Percentiles rank a stretch among this genome's conserved stretches.
Conservation (phyloP, 108 stramenopile species). For the Schizochytrium sp. region DNA sequence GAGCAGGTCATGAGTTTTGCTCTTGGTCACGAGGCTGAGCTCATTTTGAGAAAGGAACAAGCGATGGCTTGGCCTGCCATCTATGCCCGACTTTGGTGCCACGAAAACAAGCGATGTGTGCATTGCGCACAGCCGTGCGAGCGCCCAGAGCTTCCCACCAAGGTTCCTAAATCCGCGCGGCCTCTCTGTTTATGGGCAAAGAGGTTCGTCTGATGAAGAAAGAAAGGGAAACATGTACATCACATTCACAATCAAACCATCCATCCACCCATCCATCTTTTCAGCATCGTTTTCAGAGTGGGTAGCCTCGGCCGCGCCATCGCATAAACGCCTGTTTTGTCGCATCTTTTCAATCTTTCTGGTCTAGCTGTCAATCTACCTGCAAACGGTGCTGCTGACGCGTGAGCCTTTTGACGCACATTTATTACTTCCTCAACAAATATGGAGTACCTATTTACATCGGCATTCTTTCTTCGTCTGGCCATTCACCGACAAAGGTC, state of each 20-base stretch:
- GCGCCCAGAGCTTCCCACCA: not conserved
- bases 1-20: not conserved
- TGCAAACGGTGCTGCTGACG: too few species aligned
- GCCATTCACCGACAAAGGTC: too few species aligned
- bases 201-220: not conserved
- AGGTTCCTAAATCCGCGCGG: not conserved
- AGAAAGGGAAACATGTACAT: not conserved
- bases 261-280: not conserved
- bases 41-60: not conserved
- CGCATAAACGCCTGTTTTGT: too few species aligned
- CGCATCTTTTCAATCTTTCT: too few species aligned
- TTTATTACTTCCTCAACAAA: too few species aligned
- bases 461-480: too few species aligned
- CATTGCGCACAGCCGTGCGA: not conserved
- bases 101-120: not conserved
- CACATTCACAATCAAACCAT: not conserved
- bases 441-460: too few species aligned
- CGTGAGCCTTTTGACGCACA: too few species aligned
- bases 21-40: not conserved
- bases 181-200: not conserved
- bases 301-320: too few species aligned
- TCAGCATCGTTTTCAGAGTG: not conserved
- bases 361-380: too few species aligned
- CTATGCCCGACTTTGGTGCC: not conserved
- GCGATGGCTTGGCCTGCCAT: not conserved